A percentile compares a stretch with the other conserved stretches of the same genome.
Conservation (phyloP, 257 asterid species). For the Petunia axillaris region DNA sequence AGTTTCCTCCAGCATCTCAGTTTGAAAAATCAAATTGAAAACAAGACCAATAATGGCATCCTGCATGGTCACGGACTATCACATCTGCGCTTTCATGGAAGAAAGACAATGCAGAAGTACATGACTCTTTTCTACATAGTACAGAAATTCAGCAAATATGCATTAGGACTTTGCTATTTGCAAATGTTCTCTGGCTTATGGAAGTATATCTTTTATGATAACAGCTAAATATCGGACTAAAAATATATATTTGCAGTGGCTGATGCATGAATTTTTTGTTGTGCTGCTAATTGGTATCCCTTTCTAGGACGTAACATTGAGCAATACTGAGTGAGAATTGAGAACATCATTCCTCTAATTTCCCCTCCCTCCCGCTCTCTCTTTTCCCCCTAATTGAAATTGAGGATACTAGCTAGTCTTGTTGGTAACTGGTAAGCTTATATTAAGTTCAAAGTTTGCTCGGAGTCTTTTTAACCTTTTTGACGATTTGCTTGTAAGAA, state of each 20-base stretch:
- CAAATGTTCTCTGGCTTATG: conserved; percentile 19
- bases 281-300: not conserved
- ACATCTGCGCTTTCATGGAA: not conserved
- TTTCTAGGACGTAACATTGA: not conserved
- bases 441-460: not conserved
- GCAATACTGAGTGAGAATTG: not conserved
- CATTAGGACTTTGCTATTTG: not conserved
- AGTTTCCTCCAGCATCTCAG: conserved; percentile 15
- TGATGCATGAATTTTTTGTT: not conserved
- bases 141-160: not conserved
- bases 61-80: not conserved
- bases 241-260: not conserved
- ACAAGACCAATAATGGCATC: not conserved
- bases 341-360: not conserved
- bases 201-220: not conserved
- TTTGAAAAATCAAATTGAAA: conserved; percentile 8
- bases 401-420: not conserved
- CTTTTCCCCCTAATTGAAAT: not conserved
- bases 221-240: conserved; percentile 2
- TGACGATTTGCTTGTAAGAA: not conserved
- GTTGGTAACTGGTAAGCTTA: not conserved
- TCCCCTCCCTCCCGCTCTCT: not conserved
- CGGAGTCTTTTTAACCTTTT: not conserved
- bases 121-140: not conserved
- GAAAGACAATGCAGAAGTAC: not conserved